phyloP scores from a whole-genome alignment of 768 basidiomycete genomes.

The Sistotremastrum niveocremeum region DNA sequence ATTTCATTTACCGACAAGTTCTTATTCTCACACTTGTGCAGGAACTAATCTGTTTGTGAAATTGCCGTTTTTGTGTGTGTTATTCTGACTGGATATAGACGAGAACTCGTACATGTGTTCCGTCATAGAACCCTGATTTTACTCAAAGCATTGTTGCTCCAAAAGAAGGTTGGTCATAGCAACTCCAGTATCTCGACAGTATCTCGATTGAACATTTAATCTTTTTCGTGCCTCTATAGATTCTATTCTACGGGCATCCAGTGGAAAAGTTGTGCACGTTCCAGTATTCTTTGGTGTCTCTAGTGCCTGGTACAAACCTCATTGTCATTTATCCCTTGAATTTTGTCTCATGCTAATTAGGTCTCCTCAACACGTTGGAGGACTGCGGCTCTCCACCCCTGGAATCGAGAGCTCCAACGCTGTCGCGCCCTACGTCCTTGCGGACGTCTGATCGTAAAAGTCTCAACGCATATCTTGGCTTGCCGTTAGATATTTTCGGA shows the following conservation, averaged over 20 bases:
- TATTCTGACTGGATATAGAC: constrained; percentile 29
- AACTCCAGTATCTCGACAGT: neutral
- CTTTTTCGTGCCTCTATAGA: constrained; percentile 28
- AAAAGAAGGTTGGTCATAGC: constrained; percentile 55
- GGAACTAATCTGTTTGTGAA: constrained; percentile 53
- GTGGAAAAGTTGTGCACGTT: constrained; percentile 94
- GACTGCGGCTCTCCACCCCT: constrained; percentile 87
- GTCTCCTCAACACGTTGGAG: constrained; percentile 75
- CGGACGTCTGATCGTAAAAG: constrained; percentile 83
- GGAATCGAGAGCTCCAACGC: constrained; percentile 41
- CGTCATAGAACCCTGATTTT: constrained; percentile 84
- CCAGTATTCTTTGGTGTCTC: constrained; percentile 91
- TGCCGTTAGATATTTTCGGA: constrained; percentile 92
- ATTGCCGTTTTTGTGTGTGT: constrained; percentile 1
- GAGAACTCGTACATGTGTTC: constrained; percentile 89
- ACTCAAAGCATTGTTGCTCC: constrained; percentile 89
- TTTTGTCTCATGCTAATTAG: constrained; percentile 23
- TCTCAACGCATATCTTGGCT: constrained; percentile 80
- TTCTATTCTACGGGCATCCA: constrained; percentile 94
- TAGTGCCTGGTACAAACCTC: constrained; percentile 60
- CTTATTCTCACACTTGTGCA: constrained; percentile 13
- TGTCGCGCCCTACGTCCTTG: constrained; percentile 64
- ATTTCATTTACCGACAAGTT: constrained; percentile 7
- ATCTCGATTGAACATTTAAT: neutral
- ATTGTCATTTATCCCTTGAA: neutral